Evolutionary conservation across 805 yeast species (phyloP).

Genomic region (Metschnikowia picachoensis): DNA sequence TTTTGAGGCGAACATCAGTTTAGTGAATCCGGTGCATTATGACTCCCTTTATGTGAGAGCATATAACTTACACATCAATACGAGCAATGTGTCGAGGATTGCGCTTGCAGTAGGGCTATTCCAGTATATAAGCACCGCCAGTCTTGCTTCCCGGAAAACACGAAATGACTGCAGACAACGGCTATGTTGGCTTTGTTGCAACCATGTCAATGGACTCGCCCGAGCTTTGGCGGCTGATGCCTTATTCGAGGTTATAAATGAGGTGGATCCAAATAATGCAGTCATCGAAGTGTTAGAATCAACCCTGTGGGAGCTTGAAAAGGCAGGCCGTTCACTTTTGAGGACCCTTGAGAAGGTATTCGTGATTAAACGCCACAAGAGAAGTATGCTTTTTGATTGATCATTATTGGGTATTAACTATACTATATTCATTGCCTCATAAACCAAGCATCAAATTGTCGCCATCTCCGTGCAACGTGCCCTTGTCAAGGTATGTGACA

Average conservation of each 20-base stretch:
- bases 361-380: neutral
- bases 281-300: neutral
- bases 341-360: slow-evolving; percentile 1
- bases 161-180: slow-evolving; percentile 15
- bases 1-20: slow-evolving; percentile 33
- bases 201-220: slow-evolving; percentile 29
- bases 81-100: slow-evolving; percentile 37
- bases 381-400: neutral
- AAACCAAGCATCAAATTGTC: slow-evolving; percentile 21
- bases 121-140: slow-evolving; percentile 29
- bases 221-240: slow-evolving; percentile 40
- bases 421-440: neutral
- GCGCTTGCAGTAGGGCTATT: slow-evolving; percentile 41
- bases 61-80: slow-evolving; percentile 55
- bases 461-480: slow-evolving; percentile 19
- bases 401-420: too few relatives aligned
- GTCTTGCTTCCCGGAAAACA: slow-evolving; percentile 1
- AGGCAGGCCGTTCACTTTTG: neutral
- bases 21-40: slow-evolving; percentile 29
- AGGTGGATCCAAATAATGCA: slow-evolving; percentile 7
- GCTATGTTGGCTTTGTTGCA: slow-evolving; percentile 26
- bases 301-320: neutral
- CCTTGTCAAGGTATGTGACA: slow-evolving; percentile 16
- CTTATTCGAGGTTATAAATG: slow-evolving; percentile 35
- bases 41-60: slow-evolving; percentile 43